Percentiles rank a stretch among this genome's conserved stretches.
These are phyloP conservation scores for Crassisporium funariophilum DNA, from an alignment of 768 basidiomycete genomes.

Conservation along the genomic window DNA sequence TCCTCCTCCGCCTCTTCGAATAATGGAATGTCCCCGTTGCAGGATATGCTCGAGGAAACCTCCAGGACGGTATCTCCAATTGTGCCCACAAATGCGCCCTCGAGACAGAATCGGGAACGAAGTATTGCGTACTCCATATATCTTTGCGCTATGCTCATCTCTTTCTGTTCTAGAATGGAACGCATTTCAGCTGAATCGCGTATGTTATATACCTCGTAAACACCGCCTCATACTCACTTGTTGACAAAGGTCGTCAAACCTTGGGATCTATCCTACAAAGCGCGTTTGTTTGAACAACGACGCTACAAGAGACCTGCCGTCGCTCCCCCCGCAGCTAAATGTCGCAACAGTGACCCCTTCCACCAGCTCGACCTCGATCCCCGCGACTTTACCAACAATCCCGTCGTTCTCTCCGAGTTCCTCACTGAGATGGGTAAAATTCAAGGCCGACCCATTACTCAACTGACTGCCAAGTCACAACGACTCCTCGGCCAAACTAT, in stretches of 20 bases:
- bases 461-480: conserved; percentile 78
- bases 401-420: conserved; percentile 55
- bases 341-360: conserved; percentile 67
- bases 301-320: conserved; percentile 40
- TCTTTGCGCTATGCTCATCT: neutral
- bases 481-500: conserved; percentile 82
- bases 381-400: conserved; percentile 64
- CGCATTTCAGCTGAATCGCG: conserved; percentile 22
- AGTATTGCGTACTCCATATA: neutral
- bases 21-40: too few species aligned
- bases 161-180: conserved; percentile 9
- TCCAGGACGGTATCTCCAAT: too few species aligned
- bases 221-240: too few species aligned
- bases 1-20: too few species aligned
- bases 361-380: conserved; percentile 75
- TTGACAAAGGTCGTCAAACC: neutral
- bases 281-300: conserved; percentile 18
- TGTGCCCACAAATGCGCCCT: too few species aligned
- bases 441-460: conserved; percentile 63
- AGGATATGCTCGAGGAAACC: too few species aligned
- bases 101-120: too few species aligned
- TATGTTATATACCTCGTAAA: conserved; percentile 13
- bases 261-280: conserved; percentile 29
- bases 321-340: conserved; percentile 56
- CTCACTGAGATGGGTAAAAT: conserved; percentile 84